These are phyloP conservation scores for Brasilioporus rufonigricans DNA, from an alignment of 768 basidiomycete genomes.

Conservation along the genomic window DNA sequence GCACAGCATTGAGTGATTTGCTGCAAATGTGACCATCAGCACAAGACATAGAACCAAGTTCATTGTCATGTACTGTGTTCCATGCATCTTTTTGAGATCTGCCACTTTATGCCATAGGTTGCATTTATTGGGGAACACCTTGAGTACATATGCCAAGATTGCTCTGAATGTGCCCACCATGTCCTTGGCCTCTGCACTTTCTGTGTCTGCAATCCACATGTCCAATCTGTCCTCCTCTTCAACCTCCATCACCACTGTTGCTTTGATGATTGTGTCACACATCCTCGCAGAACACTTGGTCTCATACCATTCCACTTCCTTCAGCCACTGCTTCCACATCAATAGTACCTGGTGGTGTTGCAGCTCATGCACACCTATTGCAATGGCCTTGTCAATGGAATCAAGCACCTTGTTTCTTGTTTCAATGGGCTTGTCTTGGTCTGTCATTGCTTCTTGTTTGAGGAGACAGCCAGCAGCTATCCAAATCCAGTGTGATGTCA, in stretches of 20 bases:
- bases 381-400: conserved; percentile 85
- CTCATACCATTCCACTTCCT: conserved; percentile 93
- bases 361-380: conserved; percentile 75
- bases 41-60: no score
- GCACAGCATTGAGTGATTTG: conserved; percentile 78
- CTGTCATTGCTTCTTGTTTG: conserved; percentile 71
- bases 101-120: conserved; percentile 90
- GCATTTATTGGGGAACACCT: conserved; percentile 84
- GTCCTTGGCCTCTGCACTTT: conserved; percentile 70
- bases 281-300: conserved; percentile 79
- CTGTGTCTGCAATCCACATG: conserved; percentile 91
- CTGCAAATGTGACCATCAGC: conserved; percentile 36
- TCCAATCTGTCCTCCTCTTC: conserved; percentile 92
- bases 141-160: conserved; percentile 85
- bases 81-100: conserved; percentile 89
- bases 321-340: conserved; percentile 90
- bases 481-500: conserved; percentile 98
- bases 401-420: conserved; percentile 64
- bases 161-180: conserved; percentile 83
- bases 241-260: conserved; percentile 88
- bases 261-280: conserved; percentile 93
- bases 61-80: conserved; percentile 64
- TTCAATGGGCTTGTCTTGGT: conserved; percentile 46
- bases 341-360: conserved; percentile 82
- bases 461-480: conserved; percentile 92